Conservation (phyloP, 495 filamentous ascomycete genomes). For the Parachaetomium inaequale region DNA sequence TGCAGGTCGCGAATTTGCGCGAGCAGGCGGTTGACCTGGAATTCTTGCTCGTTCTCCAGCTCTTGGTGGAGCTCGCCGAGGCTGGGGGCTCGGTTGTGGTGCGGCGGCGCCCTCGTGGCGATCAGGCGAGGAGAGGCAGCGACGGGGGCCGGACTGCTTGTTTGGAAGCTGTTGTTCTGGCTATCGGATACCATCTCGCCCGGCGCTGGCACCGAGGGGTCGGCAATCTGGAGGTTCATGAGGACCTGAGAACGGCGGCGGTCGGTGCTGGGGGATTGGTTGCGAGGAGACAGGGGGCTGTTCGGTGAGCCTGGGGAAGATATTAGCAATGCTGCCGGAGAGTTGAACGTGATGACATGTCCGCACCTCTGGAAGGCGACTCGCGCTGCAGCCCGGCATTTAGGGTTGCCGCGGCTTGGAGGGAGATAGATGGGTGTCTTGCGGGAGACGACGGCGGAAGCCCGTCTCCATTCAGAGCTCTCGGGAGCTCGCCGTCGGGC, state of each 20-base stretch:
- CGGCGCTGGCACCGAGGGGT: constrained; percentile 56
- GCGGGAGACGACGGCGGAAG: constrained; percentile 51
- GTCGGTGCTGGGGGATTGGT: constrained; percentile 53
- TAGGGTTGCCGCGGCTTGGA: constrained; percentile 64
- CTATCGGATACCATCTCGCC: constrained; percentile 59
- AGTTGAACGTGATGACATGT: constrained; percentile 16
- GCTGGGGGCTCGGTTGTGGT: constrained; percentile 66
- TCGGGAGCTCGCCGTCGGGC: constrained; percentile 45
- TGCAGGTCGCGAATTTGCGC: constrained; percentile 87
- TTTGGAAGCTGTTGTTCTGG: constrained; percentile 41
- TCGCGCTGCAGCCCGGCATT: constrained; percentile 67
- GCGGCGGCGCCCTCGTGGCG: constrained; percentile 55
- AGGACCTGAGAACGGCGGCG: constrained; percentile 66
- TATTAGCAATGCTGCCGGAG: constrained; percentile 13
- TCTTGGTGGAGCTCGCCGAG: constrained; percentile 95
- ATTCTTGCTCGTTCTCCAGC: constrained; percentile 92
- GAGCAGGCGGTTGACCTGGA: constrained; percentile 89
- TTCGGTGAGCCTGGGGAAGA: constrained; percentile 47
- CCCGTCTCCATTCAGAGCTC: constrained; percentile 28
- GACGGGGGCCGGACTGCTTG: constrained; percentile 55
- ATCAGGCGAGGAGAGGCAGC: constrained; percentile 55
- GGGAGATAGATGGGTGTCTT: constrained; percentile 58
- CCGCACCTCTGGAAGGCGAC: constrained; percentile 57
- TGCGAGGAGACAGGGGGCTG: constrained; percentile 51
- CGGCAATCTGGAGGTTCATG: constrained; percentile 71